Conservation (phyloP, 345 rosid genomes). For the Pistacia integerrima region DNA sequence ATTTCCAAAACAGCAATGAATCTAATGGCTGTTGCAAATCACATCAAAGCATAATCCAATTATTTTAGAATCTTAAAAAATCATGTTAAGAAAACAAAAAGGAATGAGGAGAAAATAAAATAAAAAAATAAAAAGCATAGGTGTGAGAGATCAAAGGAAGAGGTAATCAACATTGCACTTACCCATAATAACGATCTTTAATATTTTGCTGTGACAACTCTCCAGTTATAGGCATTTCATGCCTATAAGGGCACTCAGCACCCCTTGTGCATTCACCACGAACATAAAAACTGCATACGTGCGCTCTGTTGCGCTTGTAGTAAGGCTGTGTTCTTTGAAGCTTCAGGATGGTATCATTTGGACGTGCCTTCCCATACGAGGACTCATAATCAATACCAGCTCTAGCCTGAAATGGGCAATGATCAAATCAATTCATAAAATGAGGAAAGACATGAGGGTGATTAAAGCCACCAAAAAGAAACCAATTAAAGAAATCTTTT, state of each 20-base stretch:
- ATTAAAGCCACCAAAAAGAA: constrained; percentile 1
- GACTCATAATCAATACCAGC: constrained; percentile 98
- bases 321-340: constrained; percentile 94
- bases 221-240: constrained; percentile 95
- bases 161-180: constrained; percentile 22
- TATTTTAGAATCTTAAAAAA: background rate
- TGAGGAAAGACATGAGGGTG: background rate
- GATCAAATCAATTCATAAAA: constrained; percentile 2
- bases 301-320: constrained; percentile 91
- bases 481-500: background rate
- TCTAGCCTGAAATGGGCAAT: constrained; percentile 62
- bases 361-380: constrained; percentile 79
- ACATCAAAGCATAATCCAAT: background rate
- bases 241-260: constrained; percentile 93
- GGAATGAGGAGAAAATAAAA: background rate
- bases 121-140: background rate
- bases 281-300: constrained; percentile 91
- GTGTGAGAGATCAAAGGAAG: background rate
- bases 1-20: no score
- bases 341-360: constrained; percentile 89
- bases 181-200: constrained; percentile 97
- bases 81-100: background rate
- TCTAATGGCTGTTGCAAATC: no score
- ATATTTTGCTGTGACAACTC: constrained; percentile 95
- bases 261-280: constrained; percentile 98